These are phyloP conservation scores for Phytophthora aleatoria DNA, from an alignment of 352 stramenopile species.

Conservation along the genomic window DNA sequence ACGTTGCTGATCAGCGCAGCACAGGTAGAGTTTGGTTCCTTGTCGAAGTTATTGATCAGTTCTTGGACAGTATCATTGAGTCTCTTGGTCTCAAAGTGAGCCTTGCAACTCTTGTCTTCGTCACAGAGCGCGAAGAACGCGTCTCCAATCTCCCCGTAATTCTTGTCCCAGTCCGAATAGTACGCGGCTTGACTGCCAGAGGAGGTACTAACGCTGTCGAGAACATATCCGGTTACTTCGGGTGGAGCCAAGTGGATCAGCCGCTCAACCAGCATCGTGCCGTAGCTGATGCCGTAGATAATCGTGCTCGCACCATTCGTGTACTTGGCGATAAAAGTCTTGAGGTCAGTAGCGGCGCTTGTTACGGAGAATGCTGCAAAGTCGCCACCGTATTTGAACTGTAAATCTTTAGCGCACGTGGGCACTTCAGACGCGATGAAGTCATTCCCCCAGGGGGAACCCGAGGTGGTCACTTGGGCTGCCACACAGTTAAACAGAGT, in stretches of 20 bases:
- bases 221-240: slow-evolving; percentile 43
- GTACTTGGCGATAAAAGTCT: slow-evolving; percentile 27
- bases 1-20: slow-evolving; percentile 12
- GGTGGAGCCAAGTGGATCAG: slow-evolving; percentile 47
- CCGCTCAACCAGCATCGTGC: slow-evolving; percentile 49
- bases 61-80: slow-evolving; percentile 22
- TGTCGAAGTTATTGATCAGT: slow-evolving; percentile 23
- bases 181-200: slow-evolving; percentile 13
- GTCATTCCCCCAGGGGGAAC: slow-evolving; percentile 21
- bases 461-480: slow-evolving; percentile 29
- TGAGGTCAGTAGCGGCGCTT: slow-evolving; percentile 38
- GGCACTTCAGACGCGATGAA: slow-evolving; percentile 33
- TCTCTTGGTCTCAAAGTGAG: slow-evolving; percentile 18
- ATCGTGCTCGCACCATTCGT: slow-evolving; percentile 30
- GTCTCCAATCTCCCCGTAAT: slow-evolving; percentile 40
- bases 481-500: slow-evolving; percentile 36
- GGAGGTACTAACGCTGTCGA: slow-evolving; percentile 40
- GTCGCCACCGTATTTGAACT: slow-evolving; percentile 35
- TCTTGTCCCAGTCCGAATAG: slow-evolving; percentile 41
- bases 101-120: slow-evolving; percentile 20
- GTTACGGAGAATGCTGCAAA: slow-evolving; percentile 42
- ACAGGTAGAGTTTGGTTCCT: slow-evolving; percentile 26
- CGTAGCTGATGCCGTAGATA: slow-evolving; percentile 65
- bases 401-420: slow-evolving; percentile 36
- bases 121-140: slow-evolving; percentile 29